Base-by-base conservation (phyloP, 2,329 filamentous ascomycete genomes). In the Colletotrichum aenigma region DNA sequence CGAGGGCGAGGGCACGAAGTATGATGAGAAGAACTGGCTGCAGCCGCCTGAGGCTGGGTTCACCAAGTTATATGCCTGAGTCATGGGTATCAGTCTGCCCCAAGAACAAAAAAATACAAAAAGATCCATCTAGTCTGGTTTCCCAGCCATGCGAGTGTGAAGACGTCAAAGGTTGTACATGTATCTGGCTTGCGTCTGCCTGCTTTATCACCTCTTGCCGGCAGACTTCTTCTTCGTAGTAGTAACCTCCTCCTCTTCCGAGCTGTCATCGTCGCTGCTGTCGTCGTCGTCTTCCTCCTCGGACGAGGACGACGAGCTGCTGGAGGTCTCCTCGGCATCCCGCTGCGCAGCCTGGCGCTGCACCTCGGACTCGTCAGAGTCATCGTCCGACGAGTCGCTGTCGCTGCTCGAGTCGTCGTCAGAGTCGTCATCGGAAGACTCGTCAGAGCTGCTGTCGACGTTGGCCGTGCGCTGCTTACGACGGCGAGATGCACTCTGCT, bases 1-100 rank as follows among this genome's bases (percentile, higher is more conserved):
- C 81, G 97, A 98, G 86, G 94, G 94, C 0, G 91, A 94, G 24
- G 89, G 85, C 1, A 88, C 92, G 58, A 88, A 87, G 70, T 99
- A 98, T 84, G 97, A 98, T 85, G 90, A 90, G 85, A 89, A 90
- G 85, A 99, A 99, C 85, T 98, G 97, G 97, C 85, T 99, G 83
- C 96, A 98, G 87, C 95, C 96, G 74, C 94, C 95, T 0, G 87
- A 89, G 55, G 91, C 91, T 56, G 96, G 95, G 0, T 98, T 99
- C 82, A 96, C 94, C 8, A 93, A 86, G 82, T 81, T 96, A 77
- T 92, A 87, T 64, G 78, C 79, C 5, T 87, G 82, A 60, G 18
- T 69, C 32, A 32, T 69, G 74, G 71, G 65, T 74, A 71, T 77
- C 61, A 70, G 58, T 72, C 69, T 72, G 52, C 55, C 65, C 67